Percentiles rank a stretch among this genome's conserved stretches.
phyloP scores from a whole-genome alignment of 139 green algal species.

The Tetradesmus lagerheimii region DNA sequence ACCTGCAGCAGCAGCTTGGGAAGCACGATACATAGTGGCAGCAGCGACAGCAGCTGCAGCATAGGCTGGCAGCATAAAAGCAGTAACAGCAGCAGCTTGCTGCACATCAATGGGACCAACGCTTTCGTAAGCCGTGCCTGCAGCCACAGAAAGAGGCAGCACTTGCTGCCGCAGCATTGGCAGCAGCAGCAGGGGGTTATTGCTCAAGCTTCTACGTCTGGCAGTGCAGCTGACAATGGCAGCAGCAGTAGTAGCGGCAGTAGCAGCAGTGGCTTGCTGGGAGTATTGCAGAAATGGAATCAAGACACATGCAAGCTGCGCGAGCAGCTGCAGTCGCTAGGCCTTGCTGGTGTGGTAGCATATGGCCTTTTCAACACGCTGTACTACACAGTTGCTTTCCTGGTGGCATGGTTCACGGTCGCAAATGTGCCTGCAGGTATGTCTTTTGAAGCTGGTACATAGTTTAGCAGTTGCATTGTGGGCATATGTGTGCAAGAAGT shows the following conservation, averaged over 20 bases:
- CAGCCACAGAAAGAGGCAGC: not conserved
- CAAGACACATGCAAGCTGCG: not conserved
- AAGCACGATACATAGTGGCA: not conserved
- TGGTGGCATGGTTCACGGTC: slow-evolving; percentile 42
- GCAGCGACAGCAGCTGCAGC: not conserved
- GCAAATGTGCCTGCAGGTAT: slow-evolving; percentile 35
- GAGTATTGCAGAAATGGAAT: not conserved
- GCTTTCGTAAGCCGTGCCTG: not conserved
- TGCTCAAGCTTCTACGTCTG: not conserved
- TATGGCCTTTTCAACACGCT: slow-evolving; percentile 47
- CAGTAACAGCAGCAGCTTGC: not conserved
- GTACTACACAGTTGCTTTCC: slow-evolving; percentile 38
- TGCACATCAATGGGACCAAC: not conserved
- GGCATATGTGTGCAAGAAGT: too few relatives aligned
- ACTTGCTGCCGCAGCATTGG: too few relatives aligned
- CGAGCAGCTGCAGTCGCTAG: slow-evolving; percentile 27
- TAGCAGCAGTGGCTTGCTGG: slow-evolving; percentile 14
- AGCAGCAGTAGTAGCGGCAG: slow-evolving; percentile 7
- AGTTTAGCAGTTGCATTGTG: too few relatives aligned
- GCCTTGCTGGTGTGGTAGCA: slow-evolving; percentile 26
- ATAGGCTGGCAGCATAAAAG: not conserved
- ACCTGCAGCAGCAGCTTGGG: slow-evolving; percentile 21
- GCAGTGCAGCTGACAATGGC: not conserved
- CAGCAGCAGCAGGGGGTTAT: not conserved
- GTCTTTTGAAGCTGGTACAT: not conserved